A percentile compares a stretch with the other conserved stretches of the same genome.
phyloP scores from a whole-genome alignment of 768 basidiomycete species.

The Gyrodon lividus region DNA sequence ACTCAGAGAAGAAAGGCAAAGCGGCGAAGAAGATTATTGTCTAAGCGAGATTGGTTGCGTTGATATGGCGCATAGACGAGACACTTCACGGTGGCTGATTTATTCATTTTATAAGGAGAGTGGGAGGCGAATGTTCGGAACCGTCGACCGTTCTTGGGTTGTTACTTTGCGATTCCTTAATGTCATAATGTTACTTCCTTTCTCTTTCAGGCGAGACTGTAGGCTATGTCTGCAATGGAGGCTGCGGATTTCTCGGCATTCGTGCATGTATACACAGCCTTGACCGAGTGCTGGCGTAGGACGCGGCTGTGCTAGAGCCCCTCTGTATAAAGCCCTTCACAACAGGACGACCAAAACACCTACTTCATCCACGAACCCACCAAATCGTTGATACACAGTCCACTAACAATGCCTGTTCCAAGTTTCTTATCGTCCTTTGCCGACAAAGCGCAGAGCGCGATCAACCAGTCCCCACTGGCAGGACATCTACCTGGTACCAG shows the following conservation, averaged over 20 bases:
- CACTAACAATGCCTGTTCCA: constrained; percentile 53
- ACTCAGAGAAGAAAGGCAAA: constrained; percentile 93
- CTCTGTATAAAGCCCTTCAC: constrained; percentile 19
- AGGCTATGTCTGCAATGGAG: not conserved
- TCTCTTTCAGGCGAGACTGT: not conserved
- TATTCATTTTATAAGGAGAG: constrained; percentile 31
- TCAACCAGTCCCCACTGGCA: constrained; percentile 60
- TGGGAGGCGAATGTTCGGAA: constrained; percentile 21
- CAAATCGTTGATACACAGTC: constrained; percentile 7
- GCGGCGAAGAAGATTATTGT: constrained; percentile 74
- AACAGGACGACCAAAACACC: not conserved
- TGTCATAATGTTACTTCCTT: constrained; percentile 22
- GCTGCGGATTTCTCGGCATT: not conserved
- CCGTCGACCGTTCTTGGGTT: constrained; percentile 16
- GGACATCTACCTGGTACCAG: constrained; percentile 50
- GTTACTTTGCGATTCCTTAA: constrained; percentile 23
- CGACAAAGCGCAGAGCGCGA: constrained; percentile 74
- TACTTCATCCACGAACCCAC: not conserved
- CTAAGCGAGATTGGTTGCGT: constrained; percentile 33
- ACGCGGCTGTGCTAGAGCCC: constrained; percentile 10
- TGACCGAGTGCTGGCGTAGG: not conserved
- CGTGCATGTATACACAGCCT: not conserved
- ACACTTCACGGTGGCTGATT: constrained; percentile 26
- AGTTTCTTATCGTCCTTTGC: constrained; percentile 65
- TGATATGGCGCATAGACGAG: constrained; percentile 15